These are phyloP conservation scores for Puccinia coronata DNA, from an alignment of 1,284 basidiomycete species.

Conservation along the genomic window DNA sequence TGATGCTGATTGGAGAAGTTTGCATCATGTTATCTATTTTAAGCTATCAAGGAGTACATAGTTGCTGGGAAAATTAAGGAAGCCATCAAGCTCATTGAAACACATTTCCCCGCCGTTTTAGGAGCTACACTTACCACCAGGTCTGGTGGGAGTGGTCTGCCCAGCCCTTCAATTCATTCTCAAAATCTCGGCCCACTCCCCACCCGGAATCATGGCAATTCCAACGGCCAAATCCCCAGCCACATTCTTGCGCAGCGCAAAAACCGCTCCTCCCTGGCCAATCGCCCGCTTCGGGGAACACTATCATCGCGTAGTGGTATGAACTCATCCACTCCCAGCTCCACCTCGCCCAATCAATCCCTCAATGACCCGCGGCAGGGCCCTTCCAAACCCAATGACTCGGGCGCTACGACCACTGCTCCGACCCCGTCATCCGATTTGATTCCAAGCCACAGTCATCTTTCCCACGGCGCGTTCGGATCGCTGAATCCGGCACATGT, in stretches of 20 bases:
- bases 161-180: background rate
- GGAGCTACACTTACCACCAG: slow-evolving; percentile 16
- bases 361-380: slow-evolving; percentile 11
- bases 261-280: background rate
- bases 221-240: slow-evolving; percentile 12
- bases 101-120: slow-evolving; percentile 36
- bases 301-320: slow-evolving; percentile 8
- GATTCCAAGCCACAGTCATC: slow-evolving; percentile 6
- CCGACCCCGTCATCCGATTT: background rate
- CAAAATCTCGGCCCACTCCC: background rate
- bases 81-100: slow-evolving; percentile 36
- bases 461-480: slow-evolving; percentile 39
- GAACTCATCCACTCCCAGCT: slow-evolving; percentile 25
- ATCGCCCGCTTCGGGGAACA: slow-evolving; percentile 38
- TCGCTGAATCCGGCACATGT: slow-evolving; percentile 70
- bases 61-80: slow-evolving; percentile 39
- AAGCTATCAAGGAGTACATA: slow-evolving; percentile 46
- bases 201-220: slow-evolving; percentile 1
- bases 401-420: background rate
- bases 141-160: slow-evolving; percentile 1
- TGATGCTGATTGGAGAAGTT: slow-evolving; percentile 5
- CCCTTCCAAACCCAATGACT: slow-evolving; percentile 16
- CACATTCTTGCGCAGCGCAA: slow-evolving; percentile 21
- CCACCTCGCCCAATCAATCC: background rate
- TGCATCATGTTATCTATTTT: background rate